A percentile compares a stretch with the other conserved stretches of the same genome.
Conservation (phyloP, 1,139 yeast species). For the Candida smagusa region DNA sequence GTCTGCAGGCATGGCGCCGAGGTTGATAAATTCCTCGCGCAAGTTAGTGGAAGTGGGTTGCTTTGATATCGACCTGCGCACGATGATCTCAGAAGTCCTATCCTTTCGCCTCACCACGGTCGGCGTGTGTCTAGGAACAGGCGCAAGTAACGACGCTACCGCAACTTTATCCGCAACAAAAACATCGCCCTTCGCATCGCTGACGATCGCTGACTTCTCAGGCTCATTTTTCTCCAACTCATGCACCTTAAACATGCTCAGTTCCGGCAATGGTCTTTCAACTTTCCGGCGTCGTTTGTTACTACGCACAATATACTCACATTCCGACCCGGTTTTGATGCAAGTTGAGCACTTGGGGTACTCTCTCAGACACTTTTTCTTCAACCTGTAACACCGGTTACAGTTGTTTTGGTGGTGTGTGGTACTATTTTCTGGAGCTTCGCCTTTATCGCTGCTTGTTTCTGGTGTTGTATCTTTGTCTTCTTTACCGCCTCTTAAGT, state of each 20-base stretch:
- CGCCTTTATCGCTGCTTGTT: slow-evolving; percentile 1
- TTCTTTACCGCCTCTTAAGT: slow-evolving; percentile 7
- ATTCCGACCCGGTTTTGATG: slow-evolving; percentile 29
- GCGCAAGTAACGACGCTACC: too few species aligned
- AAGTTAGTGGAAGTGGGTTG: slow-evolving; percentile 4
- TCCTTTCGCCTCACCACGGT: too few species aligned
- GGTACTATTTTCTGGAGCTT: slow-evolving; percentile 16
- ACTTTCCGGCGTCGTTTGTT: slow-evolving; percentile 22
- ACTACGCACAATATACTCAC: slow-evolving; percentile 36
- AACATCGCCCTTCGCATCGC: background rate
- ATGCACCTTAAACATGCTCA: too few species aligned
- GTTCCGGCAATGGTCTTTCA: background rate
- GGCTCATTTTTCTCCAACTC: background rate
- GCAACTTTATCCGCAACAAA: too few species aligned
- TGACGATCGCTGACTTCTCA: slow-evolving; percentile 4
- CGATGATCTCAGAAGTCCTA: slow-evolving; percentile 4
- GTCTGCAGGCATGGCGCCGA: slow-evolving; percentile 20
- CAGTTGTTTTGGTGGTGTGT: slow-evolving; percentile 38
- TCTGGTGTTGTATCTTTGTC: background rate
- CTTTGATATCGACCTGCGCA: slow-evolving; percentile 5
- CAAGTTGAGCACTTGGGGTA: slow-evolving; percentile 40
- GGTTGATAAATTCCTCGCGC: slow-evolving; percentile 34
- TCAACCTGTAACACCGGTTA: slow-evolving; percentile 40
- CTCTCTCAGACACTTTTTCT: slow-evolving; percentile 41
- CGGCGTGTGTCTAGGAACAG: too few species aligned